These are phyloP conservation scores for Volvox africanus DNA, from an alignment of 139 green algal genomes.

Conservation along the genomic window DNA sequence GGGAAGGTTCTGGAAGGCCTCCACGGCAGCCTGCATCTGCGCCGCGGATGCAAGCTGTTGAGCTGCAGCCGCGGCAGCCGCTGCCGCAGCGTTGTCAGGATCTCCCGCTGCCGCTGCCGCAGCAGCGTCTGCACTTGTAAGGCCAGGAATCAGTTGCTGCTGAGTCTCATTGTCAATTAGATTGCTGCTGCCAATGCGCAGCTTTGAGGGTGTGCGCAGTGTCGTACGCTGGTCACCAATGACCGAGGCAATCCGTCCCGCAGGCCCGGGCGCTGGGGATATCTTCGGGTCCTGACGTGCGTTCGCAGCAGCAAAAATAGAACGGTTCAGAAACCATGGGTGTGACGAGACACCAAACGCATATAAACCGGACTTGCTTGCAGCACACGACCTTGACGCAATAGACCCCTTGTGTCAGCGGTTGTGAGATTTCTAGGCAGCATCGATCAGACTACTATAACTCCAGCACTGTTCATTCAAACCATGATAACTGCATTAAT, in stretches of 20 bases:
- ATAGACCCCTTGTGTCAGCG: too few species aligned
- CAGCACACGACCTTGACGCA: too few species aligned
- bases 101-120: neutral
- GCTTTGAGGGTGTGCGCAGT: conserved; percentile 57
- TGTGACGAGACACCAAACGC: too few species aligned
- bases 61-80: conserved; percentile 1
- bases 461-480: too few species aligned
- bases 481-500: too few species aligned
- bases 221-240: conserved; percentile 8
- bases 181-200: conserved; percentile 52
- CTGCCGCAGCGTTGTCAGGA: neutral
- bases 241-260: neutral
- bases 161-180: neutral
- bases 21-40: conserved; percentile 26
- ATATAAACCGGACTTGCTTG: too few species aligned
- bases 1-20: conserved; percentile 31
- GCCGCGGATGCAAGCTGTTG: conserved; percentile 21
- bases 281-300: conserved; percentile 9
- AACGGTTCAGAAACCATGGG: too few species aligned
- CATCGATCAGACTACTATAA: too few species aligned
- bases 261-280: neutral
- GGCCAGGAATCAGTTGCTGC: conserved; percentile 17
- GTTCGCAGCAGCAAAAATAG: too few species aligned
- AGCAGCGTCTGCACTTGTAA: neutral
- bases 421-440: too few species aligned